These are phyloP conservation scores for Phytopythium aichiense DNA, from an alignment of 352 stramenopile genomes.

Conservation along the genomic window DNA sequence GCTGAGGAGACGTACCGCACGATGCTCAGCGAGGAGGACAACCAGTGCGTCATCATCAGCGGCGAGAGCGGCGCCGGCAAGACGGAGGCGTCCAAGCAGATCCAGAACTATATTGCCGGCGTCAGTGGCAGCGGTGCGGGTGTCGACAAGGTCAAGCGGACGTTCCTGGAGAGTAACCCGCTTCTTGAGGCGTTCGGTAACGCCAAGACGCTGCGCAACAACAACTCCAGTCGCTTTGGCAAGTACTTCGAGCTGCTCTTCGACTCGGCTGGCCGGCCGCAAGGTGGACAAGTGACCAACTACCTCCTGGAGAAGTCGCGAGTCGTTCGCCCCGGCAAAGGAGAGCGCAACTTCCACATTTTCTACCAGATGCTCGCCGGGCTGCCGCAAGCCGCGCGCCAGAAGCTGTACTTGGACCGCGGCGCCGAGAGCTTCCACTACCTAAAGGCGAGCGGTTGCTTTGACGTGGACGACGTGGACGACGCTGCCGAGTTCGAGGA, in stretches of 20 bases:
- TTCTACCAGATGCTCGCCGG: slow-evolving; percentile 92
- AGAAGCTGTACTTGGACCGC: slow-evolving; percentile 69
- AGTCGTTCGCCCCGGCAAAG: slow-evolving; percentile 79
- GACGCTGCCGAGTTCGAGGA: slow-evolving; percentile 89
- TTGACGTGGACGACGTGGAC: slow-evolving; percentile 87
- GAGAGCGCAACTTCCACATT: slow-evolving; percentile 94
- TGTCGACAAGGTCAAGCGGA: slow-evolving; percentile 87
- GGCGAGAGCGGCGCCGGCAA: slow-evolving; percentile 84
- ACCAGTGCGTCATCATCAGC: slow-evolving; percentile 90
- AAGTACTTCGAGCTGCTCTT: slow-evolving; percentile 96
- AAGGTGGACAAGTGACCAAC: slow-evolving; percentile 89
- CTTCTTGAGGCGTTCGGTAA: slow-evolving; percentile 97
- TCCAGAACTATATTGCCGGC: slow-evolving; percentile 88
- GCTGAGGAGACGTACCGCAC: slow-evolving; percentile 85
- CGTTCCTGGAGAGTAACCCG: slow-evolving; percentile 93
- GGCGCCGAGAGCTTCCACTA: slow-evolving; percentile 85
- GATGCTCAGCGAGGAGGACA: slow-evolving; percentile 87
- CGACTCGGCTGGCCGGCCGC: slow-evolving; percentile 73
- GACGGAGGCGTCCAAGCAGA: slow-evolving; percentile 88
- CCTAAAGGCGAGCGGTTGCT: slow-evolving; percentile 86
- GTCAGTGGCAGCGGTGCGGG: slow-evolving; percentile 72
- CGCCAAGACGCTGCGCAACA: slow-evolving; percentile 93
- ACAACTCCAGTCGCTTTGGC: slow-evolving; percentile 94
- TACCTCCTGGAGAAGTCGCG: slow-evolving; percentile 92
- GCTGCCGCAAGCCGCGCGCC: slow-evolving; percentile 43